phyloP scores from a whole-genome alignment of 2,329 filamentous ascomycete genomes.

The Pyrenochaeta sp. region DNA sequence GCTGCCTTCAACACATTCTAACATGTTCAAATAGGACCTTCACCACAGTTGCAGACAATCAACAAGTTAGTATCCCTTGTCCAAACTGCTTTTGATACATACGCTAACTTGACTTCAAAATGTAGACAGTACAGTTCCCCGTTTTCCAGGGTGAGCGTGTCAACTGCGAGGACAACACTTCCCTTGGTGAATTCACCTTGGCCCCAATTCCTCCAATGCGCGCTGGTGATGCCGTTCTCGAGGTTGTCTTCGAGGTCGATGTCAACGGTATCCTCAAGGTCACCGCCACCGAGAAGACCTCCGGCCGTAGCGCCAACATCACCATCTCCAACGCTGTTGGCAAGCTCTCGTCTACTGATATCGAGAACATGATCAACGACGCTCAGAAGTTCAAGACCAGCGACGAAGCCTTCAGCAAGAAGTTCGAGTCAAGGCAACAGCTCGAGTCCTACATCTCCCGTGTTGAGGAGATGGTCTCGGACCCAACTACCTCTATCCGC shows the following conservation, averaged over 20 bases:
- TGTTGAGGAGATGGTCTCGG: constrained; percentile 98
- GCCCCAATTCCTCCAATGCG: constrained; percentile 86
- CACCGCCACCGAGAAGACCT: constrained; percentile 98
- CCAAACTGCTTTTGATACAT: no score
- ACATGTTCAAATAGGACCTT: constrained; percentile 66
- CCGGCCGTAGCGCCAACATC: constrained; percentile 97
- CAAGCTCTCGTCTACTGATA: constrained; percentile 93
- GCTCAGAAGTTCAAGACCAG: constrained; percentile 98
- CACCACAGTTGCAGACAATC: constrained; percentile 75
- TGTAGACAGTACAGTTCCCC: constrained; percentile 87
- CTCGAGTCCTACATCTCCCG: constrained; percentile 98
- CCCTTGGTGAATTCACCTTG: constrained; percentile 95
- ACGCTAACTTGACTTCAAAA: no score
- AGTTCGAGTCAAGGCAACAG: constrained; percentile 98
- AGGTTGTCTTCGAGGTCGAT: constrained; percentile 99
- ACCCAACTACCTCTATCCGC: constrained; percentile 94
- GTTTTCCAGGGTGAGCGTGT: constrained; percentile 96
- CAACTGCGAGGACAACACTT: constrained; percentile 98
- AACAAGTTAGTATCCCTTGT: no score
- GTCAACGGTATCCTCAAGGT: constrained; percentile 99
- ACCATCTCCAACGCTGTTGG: constrained; percentile 99
- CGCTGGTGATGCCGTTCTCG: constrained; percentile 94
- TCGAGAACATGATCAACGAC: constrained; percentile 97
- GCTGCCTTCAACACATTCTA: neutral
- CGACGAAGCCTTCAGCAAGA: constrained; percentile 99